Conservation (phyloP, 139 green algal genomes). For the Chlorella sp. region DNA sequence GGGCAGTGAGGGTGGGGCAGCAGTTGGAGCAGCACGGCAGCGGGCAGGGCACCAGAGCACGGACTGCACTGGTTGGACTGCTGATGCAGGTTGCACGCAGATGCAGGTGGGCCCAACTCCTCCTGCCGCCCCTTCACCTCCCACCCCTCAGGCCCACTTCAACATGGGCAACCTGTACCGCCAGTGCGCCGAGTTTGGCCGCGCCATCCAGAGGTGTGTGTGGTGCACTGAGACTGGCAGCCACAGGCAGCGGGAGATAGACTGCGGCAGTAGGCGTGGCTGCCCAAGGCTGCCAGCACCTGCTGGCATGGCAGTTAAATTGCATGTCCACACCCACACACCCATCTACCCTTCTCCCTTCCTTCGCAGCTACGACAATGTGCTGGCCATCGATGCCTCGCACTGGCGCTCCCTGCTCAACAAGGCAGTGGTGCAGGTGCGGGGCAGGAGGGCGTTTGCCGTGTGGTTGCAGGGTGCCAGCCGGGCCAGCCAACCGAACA, state of each 20-base stretch:
- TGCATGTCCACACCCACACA: not conserved
- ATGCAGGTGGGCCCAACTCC: too few species aligned
- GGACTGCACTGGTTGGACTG: too few species aligned
- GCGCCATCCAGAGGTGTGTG: conserved; percentile 46
- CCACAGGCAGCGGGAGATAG: not conserved
- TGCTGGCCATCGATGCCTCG: conserved; percentile 51
- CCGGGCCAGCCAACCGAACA: too few species aligned
- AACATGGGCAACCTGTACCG: conserved; percentile 70
- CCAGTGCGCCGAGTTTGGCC: conserved; percentile 57
- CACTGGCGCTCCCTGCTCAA: conserved; percentile 76
- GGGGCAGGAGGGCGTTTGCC: too few species aligned
- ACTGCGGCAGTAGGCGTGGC: too few species aligned
- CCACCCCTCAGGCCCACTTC: conserved; percentile 59
- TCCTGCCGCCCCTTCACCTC: too few species aligned
- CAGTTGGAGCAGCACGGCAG: too few species aligned
- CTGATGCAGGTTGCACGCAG: too few species aligned
- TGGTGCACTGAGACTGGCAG: not conserved
- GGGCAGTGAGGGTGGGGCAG: too few species aligned
- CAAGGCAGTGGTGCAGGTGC: conserved; percentile 58
- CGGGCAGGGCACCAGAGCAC: too few species aligned
- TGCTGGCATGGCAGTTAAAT: not conserved
- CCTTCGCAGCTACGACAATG: conserved; percentile 53
- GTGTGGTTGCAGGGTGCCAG: not conserved
- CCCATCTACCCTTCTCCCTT: not conserved
- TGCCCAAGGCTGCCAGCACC: too few species aligned